Base-by-base conservation (phyloP, 2,329 filamentous ascomycete species). In the Colletotrichum gloeosporioides region DNA sequence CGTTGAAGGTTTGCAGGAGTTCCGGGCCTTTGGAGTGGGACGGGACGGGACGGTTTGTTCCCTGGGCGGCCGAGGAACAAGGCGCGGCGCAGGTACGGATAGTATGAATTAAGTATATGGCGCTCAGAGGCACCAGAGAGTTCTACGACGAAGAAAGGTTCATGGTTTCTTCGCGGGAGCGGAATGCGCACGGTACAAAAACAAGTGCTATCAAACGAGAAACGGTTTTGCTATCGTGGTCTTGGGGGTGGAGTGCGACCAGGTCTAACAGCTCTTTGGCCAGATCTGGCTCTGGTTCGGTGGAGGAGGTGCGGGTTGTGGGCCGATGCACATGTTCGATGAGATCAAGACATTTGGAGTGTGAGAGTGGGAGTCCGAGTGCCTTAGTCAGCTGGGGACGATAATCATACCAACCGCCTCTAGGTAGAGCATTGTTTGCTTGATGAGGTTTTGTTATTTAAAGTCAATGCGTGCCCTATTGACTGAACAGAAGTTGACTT, bases 291-390 rank as follows among this genome's bases (percentile, higher is more conserved):
- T 61, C 57, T 49, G 57, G 59, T 61, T 75, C 55, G 55, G 73
- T 61, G 34, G 71, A 65, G 34, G 32, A 64, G 63, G 39, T 22
- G 55, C 73, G 70, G 73, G 69, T 64, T 34, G 73, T 76, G 70
- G 74, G 74, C 57, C 70, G 70, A 73, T 61, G 44, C 10, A 32
- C 70, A 32, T 64, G 64, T 68, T 76, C 64, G 64, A 76, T 69
- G 69, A 73, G 73, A 68, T 76, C 73, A 73, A 76, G 73, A 64
- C 73, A 63, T 34, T 66, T 12, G 29, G 4, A 22, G 57, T 63
- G 25, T 61, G 67, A 49, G 68, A 27, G 59, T 63, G 39, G 49
- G 68, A 63, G 68, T 70, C 68, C 29, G 68, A 70, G 27, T 59
- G 57, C 15, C 68, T 70, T 70, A 70, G 68, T 70, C 59, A 70